Conservation (phyloP, 805 yeast species). For the Yarrowia sp. region DNA sequence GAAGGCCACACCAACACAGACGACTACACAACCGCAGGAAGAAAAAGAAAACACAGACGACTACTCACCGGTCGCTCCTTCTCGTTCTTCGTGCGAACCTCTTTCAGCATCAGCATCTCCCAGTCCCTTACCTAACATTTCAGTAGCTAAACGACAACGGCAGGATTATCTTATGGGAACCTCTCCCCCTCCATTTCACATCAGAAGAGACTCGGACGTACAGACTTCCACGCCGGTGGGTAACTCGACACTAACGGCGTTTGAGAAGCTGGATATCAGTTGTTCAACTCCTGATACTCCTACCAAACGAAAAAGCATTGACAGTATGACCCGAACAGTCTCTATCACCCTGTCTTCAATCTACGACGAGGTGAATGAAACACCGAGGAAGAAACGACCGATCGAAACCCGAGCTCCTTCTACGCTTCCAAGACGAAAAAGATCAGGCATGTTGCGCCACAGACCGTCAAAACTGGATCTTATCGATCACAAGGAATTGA, state of each 20-base stretch:
- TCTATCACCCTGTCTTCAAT: constrained; percentile 8
- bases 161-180: constrained; percentile 15
- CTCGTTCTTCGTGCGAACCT: constrained; percentile 4
- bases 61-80: background rate
- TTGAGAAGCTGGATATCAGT: background rate
- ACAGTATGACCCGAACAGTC: background rate
- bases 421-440: constrained; percentile 24
- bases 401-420: constrained; percentile 15
- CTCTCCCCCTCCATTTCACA: constrained; percentile 14
- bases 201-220: constrained; percentile 17
- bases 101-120: constrained; percentile 19
- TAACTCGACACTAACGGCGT: background rate
- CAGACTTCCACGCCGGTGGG: background rate
- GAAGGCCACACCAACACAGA: background rate
- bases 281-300: constrained; percentile 10
- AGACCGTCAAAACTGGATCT: constrained; percentile 42
- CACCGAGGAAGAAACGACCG: constrained; percentile 19
- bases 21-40: background rate
- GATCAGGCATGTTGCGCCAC: constrained; percentile 23
- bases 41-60: constrained; percentile 12
- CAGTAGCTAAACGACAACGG: constrained; percentile 15
- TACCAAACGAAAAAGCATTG: background rate
- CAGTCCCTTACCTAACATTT: constrained; percentile 1
- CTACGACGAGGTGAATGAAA: constrained; percentile 5
- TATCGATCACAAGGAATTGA: constrained; percentile 41